These are phyloP conservation scores for Boletus eberwhitei DNA, from an alignment of 768 basidiomycete species.

Conservation along the genomic window DNA sequence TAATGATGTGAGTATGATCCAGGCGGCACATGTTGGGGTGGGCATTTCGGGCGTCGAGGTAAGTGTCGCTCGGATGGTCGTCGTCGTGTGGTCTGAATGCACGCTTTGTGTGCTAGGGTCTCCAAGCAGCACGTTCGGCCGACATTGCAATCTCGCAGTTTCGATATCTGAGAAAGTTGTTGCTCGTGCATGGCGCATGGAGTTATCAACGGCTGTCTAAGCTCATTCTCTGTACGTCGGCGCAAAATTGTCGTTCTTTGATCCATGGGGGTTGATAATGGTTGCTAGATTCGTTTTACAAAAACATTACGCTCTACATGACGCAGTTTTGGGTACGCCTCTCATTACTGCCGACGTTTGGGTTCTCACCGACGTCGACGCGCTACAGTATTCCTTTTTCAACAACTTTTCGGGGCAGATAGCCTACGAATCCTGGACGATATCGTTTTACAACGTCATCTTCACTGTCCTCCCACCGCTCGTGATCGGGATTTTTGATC, in stretches of 20 bases:
- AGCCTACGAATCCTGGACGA: conserved; percentile 97
- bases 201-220: conserved; percentile 95
- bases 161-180: conserved; percentile 87
- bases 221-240: conserved; percentile 83
- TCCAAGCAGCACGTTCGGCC: conserved; percentile 97
- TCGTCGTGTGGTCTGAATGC: not conserved
- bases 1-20: conserved; percentile 99
- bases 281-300: conserved; percentile 89
- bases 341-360: too few relatives aligned
- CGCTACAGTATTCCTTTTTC: conserved; percentile 89
- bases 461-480: conserved; percentile 96
- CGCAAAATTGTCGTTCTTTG: not conserved
- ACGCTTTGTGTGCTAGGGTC: conserved; percentile 51
- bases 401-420: conserved; percentile 99
- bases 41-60: conserved; percentile 98
- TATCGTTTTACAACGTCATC: conserved; percentile 93
- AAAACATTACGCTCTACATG: conserved; percentile 98
- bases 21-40: conserved; percentile 95
- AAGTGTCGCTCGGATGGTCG: conserved; percentile 10
- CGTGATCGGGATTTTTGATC: conserved; percentile 97
- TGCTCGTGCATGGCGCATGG: conserved; percentile 98
- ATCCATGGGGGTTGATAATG: conserved; percentile 9
- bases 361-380: not conserved
- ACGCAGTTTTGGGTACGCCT: conserved; percentile 91
- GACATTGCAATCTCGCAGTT: conserved; percentile 99